Evolutionary conservation across 2,329 filamentous ascomycete genomes (phyloP), one percentile per base, ranked within the genome.

Genomic region (Cladophialophora carrionii): DNA sequence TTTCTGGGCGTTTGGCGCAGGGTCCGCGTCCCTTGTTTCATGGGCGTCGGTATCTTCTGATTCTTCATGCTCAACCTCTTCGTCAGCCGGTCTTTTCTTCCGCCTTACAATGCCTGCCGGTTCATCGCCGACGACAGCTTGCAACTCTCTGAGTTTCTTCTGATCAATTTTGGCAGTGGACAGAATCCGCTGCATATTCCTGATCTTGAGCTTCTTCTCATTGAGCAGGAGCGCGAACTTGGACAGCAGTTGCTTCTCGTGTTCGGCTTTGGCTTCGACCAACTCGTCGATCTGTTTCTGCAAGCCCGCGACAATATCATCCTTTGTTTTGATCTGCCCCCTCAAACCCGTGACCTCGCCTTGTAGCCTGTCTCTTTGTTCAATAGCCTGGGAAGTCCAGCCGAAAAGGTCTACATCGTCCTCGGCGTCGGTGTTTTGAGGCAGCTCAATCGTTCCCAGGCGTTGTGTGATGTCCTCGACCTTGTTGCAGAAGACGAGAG

Each of bases 191-290:
- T 85, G 84, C 73, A 87, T 85, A 70, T 87, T 86, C 57, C 86
- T 77, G 56, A 88, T 87, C 72, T 88, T 88, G 5, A 85, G 78
- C 76, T 88, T 88, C 76, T 88, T 88, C 67, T 84, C 81, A 64
- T 88, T 88, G 8, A 88, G 75, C 26, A 88, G 71, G 55, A 81
- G 79, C 60, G 80, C 80, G 66, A 87, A 87, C 71, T 86, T 86
- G 62, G 79, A 77, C n/a, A 88, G 74, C 68, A 88, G 75, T 53
- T 82, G 80, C 20, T 81, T 78, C 68, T 88, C 85, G 65, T 87
- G 81, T 58, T 83, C 80, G 66, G 77, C 76, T 71, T 88, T 88
- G 1, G 82, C 81, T 64, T 78, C 76, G 66, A 85, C 79, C n/a
- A 88, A 79, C 57, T 86, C 83, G 34, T 86, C 79, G 8, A 88